Conservation (phyloP, 768 basidiomycete genomes). For the Holtermanniella nyarrowii region DNA sequence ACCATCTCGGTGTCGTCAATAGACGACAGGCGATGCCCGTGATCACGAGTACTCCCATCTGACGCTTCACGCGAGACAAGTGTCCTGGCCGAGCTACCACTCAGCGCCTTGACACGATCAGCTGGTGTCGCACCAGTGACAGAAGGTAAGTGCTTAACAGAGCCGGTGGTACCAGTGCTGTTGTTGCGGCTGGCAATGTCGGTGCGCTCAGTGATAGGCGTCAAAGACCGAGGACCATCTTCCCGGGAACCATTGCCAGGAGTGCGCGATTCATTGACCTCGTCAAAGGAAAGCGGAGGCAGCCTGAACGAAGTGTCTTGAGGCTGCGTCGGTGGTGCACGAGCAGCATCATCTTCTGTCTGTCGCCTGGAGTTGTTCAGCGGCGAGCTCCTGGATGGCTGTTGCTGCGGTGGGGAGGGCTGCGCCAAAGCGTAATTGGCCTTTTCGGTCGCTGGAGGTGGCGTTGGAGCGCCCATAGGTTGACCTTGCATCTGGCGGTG, state of each 20-base stretch:
- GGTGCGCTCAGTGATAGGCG: constrained; percentile 58
- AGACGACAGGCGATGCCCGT: constrained; percentile 17
- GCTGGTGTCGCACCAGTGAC: too few relatives aligned
- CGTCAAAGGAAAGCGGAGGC: constrained; percentile 33
- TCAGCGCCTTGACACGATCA: neutral
- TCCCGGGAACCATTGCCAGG: too few relatives aligned
- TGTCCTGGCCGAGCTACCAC: neutral
- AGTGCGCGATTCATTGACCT: constrained; percentile 1
- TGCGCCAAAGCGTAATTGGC: neutral
- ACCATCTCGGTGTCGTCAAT: constrained; percentile 13
- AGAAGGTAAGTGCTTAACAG: neutral
- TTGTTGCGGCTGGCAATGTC: constrained; percentile 32
- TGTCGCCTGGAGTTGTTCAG: neutral
- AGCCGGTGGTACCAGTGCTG: constrained; percentile 19
- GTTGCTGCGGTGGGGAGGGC: neutral
- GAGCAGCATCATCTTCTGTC: neutral
- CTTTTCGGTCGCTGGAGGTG: constrained; percentile 1
- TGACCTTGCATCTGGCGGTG: neutral
- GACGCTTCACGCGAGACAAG: neutral
- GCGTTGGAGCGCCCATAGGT: neutral
- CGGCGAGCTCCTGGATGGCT: neutral
- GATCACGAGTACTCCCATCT: neutral
- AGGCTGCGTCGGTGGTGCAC: neutral
- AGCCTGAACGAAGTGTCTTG: constrained; percentile 26
- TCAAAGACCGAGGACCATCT: constrained; percentile 41